Conservation (phyloP, 208 protist genomes). For the Trypanosoma conorhini region DNA sequence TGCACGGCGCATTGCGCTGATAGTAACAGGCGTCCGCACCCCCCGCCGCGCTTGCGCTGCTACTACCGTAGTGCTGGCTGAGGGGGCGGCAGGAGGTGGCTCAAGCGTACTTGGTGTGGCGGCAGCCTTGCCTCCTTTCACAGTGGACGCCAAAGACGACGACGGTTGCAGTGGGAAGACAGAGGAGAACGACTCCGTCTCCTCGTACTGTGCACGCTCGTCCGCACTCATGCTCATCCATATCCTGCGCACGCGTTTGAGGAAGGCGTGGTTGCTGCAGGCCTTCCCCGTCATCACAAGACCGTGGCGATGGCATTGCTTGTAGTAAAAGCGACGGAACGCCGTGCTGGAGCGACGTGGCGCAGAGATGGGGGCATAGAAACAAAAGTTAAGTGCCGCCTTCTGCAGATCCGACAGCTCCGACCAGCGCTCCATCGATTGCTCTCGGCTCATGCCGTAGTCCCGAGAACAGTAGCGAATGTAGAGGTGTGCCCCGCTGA, state of each 20-base stretch:
- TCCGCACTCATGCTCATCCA: constrained; percentile 53
- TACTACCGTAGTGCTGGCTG: neutral
- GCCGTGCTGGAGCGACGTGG: constrained; percentile 18
- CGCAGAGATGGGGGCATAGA: constrained; percentile 62
- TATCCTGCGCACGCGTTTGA: constrained; percentile 56
- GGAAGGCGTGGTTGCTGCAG: constrained; percentile 59
- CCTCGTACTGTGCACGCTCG: constrained; percentile 59
- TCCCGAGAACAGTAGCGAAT: constrained; percentile 64
- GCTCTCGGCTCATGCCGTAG: constrained; percentile 60
- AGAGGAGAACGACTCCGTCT: constrained; percentile 39
- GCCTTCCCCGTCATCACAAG: constrained; percentile 33
- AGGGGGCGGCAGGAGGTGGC: neutral
- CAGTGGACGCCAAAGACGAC: neutral
- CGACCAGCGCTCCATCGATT: constrained; percentile 39
- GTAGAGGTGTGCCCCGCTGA: constrained; percentile 56
- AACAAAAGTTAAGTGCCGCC: constrained; percentile 80
- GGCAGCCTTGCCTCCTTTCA: neutral
- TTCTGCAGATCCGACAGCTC: constrained; percentile 68
- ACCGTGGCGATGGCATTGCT: constrained; percentile 57
- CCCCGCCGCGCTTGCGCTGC: neutral
- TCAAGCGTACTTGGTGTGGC: neutral
- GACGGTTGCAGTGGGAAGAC: constrained; percentile 47
- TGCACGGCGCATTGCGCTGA: neutral
- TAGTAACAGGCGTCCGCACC: neutral
- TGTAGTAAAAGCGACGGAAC: constrained; percentile 65